Percentiles rank a stretch among this genome's conserved stretches.
These are phyloP conservation scores for Beauveria caledonica DNA, from an alignment of 2,329 filamentous ascomycete species.

Conservation along the genomic window DNA sequence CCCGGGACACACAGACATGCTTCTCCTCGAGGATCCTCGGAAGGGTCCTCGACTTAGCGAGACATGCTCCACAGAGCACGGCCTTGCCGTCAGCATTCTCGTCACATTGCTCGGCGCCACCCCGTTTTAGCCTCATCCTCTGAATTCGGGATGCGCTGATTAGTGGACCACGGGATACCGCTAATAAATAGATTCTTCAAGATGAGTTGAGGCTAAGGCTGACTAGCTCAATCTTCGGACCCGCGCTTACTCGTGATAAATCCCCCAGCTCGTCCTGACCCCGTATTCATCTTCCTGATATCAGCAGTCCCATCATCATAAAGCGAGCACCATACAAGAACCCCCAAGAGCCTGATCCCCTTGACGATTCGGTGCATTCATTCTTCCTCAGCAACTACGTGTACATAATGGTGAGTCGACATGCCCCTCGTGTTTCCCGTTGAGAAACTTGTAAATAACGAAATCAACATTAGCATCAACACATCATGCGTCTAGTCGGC, in stretches of 20 bases:
- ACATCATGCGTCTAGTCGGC: not conserved
- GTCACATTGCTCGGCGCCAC: not conserved
- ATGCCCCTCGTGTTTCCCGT: not conserved
- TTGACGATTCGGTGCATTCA: not conserved
- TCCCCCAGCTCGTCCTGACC: not conserved
- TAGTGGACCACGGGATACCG: not conserved
- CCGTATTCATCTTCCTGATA: not conserved
- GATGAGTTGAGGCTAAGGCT: not conserved
- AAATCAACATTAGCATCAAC: not conserved
- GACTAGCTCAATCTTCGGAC: not conserved
- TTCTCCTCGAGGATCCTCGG: not conserved
- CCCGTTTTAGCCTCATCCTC: slow-evolving; percentile 1
- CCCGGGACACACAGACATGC: not conserved
- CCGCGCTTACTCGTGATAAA: not conserved
- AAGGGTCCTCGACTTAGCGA: not conserved
- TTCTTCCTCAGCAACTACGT: not conserved
- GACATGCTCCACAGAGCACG: not conserved
- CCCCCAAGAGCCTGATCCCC: not conserved
- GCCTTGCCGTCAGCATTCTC: slow-evolving; percentile 4
- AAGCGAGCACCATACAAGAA: not conserved
- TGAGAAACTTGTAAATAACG: not conserved
- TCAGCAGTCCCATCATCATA: not conserved
- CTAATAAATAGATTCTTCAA: not conserved
- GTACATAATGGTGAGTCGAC: not conserved
- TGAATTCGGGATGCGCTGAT: not conserved